Evolutionary conservation across 2,329 filamentous ascomycete genomes (phyloP).

Genomic region (Ophiocordyceps australis): DNA sequence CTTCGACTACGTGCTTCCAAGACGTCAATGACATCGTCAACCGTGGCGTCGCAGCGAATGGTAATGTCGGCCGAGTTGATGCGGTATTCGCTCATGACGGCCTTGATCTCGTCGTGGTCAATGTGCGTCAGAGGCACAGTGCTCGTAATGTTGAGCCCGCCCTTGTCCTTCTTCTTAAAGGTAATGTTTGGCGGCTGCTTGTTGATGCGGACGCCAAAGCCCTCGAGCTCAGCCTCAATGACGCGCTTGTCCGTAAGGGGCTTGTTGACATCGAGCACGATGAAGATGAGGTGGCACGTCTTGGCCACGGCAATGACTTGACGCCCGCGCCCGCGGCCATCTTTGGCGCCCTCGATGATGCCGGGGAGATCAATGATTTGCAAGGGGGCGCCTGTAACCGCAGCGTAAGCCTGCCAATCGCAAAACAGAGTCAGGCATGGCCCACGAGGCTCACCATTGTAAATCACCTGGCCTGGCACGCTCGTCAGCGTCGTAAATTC

Average conservation of each 20-base stretch:
- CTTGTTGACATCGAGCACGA: slow-evolving; percentile 96
- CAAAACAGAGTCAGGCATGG: background rate
- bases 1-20: slow-evolving; percentile 77
- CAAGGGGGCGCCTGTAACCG: slow-evolving; percentile 65
- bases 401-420: no score
- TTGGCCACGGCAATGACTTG: slow-evolving; percentile 98
- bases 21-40: slow-evolving; percentile 92
- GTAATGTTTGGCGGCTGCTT: slow-evolving; percentile 94
- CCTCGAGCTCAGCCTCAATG: slow-evolving; percentile 88
- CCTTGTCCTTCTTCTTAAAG: slow-evolving; percentile 99
- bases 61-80: slow-evolving; percentile 95
- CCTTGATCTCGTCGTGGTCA: slow-evolving; percentile 90
- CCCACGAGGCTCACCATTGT: slow-evolving; percentile 47
- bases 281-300: slow-evolving; percentile 97
- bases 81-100: slow-evolving; percentile 92
- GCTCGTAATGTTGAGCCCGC: slow-evolving; percentile 88
- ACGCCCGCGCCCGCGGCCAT: slow-evolving; percentile 90
- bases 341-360: slow-evolving; percentile 97
- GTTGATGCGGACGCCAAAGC: slow-evolving; percentile 95
- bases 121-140: slow-evolving; percentile 87
- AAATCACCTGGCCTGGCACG: slow-evolving; percentile 86
- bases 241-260: slow-evolving; percentile 91
- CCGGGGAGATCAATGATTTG: slow-evolving; percentile 97
- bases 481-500: slow-evolving; percentile 98
- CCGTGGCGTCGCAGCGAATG: slow-evolving; percentile 91